phyloP scores from a whole-genome alignment of 208 protist genomes.

The Leishmania turanica region DNA sequence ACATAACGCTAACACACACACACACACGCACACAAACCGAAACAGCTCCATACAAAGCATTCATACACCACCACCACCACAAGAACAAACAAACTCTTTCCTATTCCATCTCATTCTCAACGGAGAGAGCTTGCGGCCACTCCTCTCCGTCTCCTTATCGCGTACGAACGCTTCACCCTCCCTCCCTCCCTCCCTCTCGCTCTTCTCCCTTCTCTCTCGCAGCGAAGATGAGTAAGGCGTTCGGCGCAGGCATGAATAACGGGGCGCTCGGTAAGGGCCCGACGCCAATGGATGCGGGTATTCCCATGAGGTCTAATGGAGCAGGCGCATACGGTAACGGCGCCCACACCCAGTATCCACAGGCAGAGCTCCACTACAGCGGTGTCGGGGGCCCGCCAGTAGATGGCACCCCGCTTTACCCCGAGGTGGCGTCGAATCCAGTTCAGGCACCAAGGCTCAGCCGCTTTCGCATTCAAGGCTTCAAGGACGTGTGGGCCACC shows the following conservation, averaged over 20 bases:
- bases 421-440: conserved; percentile 23
- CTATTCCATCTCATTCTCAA: too few species aligned
- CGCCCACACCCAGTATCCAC: conserved; percentile 31
- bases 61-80: too few species aligned
- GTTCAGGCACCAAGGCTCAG: conserved; percentile 44
- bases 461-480: conserved; percentile 69
- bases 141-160: background rate
- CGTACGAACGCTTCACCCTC: background rate
- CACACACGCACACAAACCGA: background rate
- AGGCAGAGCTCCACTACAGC: conserved; percentile 40
- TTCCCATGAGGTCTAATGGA: background rate
- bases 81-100: too few species aligned
- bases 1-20: background rate
- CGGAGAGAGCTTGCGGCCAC: background rate
- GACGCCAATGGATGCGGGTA: conserved; percentile 10
- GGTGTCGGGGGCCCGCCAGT: conserved; percentile 36
- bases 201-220: background rate
- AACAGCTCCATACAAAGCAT: background rate
- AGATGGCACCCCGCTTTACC: conserved; percentile 66
- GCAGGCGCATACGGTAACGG: conserved; percentile 5
- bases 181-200: background rate
- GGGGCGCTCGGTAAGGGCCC: conserved; percentile 9
- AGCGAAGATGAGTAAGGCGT: background rate
- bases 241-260: background rate
- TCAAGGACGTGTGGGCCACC: conserved; percentile 78